phyloP scores from a whole-genome alignment of 2,329 filamentous ascomycete genomes.

The Arthrobotrys sinensis region DNA sequence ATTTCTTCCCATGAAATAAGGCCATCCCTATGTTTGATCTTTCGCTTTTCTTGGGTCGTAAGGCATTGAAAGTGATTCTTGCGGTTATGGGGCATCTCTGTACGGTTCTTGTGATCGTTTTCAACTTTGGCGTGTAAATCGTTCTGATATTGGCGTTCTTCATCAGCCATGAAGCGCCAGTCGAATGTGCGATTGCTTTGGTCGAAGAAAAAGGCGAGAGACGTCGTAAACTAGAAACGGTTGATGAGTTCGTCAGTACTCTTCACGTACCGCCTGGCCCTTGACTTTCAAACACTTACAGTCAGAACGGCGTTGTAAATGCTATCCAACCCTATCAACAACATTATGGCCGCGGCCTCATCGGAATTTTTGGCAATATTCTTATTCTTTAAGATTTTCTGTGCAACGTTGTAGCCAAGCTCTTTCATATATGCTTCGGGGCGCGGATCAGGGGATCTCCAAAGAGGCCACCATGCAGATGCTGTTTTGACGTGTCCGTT shows the following conservation, averaged over 20 bases:
- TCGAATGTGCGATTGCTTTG: conserved; percentile 56
- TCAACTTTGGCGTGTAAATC: conserved; percentile 45
- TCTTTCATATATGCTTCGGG: conserved; percentile 52
- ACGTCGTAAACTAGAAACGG: conserved; percentile 39
- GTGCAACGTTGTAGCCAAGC: conserved; percentile 46
- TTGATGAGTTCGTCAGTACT: background rate
- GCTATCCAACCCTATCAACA: conserved; percentile 47
- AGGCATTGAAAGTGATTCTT: conserved; percentile 49
- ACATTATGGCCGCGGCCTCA: conserved; percentile 52
- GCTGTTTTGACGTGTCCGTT: conserved; percentile 46
- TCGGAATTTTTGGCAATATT: conserved; percentile 26
- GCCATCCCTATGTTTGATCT: conserved; percentile 40
- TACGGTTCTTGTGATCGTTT: conserved; percentile 43
- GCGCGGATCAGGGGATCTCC: conserved; percentile 3
- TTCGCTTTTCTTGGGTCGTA: conserved; percentile 31
- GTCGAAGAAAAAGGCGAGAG: conserved; percentile 57
- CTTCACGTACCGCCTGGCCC: background rate
- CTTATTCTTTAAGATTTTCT: conserved; percentile 46
- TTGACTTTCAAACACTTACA: conserved; percentile 4
- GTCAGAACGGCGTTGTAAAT: conserved; percentile 52
- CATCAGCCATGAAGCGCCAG: conserved; percentile 52
- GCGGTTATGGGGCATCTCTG: conserved; percentile 38
- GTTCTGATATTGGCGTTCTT: conserved; percentile 41
- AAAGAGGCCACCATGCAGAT: conserved; percentile 32
- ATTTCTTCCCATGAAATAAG: conserved; percentile 54